phyloP scores from a whole-genome alignment of 2,329 filamentous ascomycete genomes.

The Pseudogymnoascus sp. region DNA sequence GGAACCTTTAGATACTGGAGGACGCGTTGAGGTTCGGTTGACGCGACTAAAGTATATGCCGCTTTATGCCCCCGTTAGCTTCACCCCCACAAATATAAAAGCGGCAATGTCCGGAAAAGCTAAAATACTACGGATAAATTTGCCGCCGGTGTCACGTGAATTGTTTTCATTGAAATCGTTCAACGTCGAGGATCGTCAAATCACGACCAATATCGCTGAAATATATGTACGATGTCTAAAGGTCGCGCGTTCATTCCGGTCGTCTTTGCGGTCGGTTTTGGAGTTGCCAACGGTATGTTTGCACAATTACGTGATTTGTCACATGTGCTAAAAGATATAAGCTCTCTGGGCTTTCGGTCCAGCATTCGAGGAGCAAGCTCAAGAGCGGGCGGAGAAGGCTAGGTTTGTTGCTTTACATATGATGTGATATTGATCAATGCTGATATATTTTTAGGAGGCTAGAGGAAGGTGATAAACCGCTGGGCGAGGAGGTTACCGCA shows the following conservation, averaged over 20 bases:
- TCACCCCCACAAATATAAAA: not conserved
- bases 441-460: not conserved
- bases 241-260: constrained; percentile 22
- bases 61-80: not conserved
- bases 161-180: not conserved
- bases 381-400: constrained; percentile 16
- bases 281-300: constrained; percentile 24
- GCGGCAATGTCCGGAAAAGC: not conserved
- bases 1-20: not conserved
- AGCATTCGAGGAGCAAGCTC: constrained; percentile 22
- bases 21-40: not conserved
- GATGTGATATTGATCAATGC: not conserved
- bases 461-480: not conserved
- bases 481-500: constrained; percentile 11
- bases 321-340: constrained; percentile 10
- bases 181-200: not conserved
- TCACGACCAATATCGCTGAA: not conserved
- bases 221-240: constrained; percentile 20
- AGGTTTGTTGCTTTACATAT: constrained; percentile 13
- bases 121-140: not conserved
- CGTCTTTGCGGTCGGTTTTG: constrained; percentile 23
- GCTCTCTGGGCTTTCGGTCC: constrained; percentile 26
- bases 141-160: not conserved
- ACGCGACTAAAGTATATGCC: constrained; percentile 1
- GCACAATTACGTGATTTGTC: not conserved